A percentile compares a stretch with the other conserved stretches of the same genome.
These are phyloP conservation scores for Saturnispora silvae DNA, from an alignment of 805 yeast genomes.

Conservation along the genomic window DNA sequence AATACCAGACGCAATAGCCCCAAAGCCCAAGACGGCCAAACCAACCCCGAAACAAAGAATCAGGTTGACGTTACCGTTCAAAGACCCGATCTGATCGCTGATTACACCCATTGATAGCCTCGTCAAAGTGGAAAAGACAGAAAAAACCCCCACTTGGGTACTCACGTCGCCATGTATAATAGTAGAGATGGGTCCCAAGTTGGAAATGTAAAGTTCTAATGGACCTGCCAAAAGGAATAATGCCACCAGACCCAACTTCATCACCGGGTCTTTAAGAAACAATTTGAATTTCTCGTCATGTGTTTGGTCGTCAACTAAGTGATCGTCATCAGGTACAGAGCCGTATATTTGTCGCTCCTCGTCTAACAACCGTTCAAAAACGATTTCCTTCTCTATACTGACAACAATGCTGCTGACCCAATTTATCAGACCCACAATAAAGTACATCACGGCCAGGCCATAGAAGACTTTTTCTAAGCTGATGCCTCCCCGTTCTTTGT, in stretches of 20 bases:
- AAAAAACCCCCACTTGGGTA: conserved; percentile 48
- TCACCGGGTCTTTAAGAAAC: conserved; percentile 41
- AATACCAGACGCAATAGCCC: conserved; percentile 11
- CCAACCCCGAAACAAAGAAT: conserved; percentile 8
- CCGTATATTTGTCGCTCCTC: conserved; percentile 11
- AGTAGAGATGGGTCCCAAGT: conserved; percentile 57
- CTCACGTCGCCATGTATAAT: conserved; percentile 26
- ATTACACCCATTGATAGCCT: conserved; percentile 55
- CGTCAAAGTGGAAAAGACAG: conserved; percentile 54
- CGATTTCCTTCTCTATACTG: conserved; percentile 41
- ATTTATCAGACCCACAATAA: conserved; percentile 45
- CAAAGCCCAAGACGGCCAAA: conserved; percentile 9
- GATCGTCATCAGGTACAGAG: conserved; percentile 2
- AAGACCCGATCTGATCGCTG: conserved; percentile 42
- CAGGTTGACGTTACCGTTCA: conserved; percentile 7
- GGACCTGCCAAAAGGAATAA: conserved; percentile 71
- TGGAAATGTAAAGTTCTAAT: conserved; percentile 72
- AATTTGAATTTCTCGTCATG: conserved; percentile 20
- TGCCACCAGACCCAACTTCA: conserved; percentile 54
- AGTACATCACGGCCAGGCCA: conserved; percentile 42
- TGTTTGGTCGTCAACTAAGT: conserved; percentile 2
- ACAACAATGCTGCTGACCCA: conserved; percentile 59
- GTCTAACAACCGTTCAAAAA: conserved; percentile 25
- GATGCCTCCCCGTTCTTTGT: conserved; percentile 23
- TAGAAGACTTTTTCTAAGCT: conserved; percentile 43